Percentiles rank a stretch among this genome's conserved stretches.
phyloP scores from a whole-genome alignment of 2,329 filamentous ascomycete genomes.

The Xylaria sp. region DNA sequence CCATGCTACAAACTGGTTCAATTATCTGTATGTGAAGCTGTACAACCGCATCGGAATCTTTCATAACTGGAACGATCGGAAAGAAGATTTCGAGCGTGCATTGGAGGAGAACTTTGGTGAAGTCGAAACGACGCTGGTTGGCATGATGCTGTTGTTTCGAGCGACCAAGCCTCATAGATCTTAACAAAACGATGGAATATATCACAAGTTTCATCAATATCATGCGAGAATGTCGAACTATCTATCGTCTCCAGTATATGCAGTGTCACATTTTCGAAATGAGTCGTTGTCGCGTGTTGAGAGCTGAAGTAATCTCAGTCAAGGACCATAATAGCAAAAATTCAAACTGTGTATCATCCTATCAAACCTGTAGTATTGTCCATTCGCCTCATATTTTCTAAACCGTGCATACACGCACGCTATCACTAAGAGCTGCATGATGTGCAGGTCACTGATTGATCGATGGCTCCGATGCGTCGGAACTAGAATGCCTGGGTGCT shows the following conservation, averaged over 20 bases:
- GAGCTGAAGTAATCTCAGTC: no score
- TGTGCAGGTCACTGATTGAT: no score
- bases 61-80: constrained; percentile 48
- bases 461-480: no score
- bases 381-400: no score
- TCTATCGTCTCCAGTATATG: no score
- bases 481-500: neutral
- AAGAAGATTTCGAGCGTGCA: constrained; percentile 47
- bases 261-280: neutral
- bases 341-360: no score
- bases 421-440: no score
- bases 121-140: constrained; percentile 54
- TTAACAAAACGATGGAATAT: neutral
- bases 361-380: no score
- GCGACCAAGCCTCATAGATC: constrained; percentile 41
- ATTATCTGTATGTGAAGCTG: constrained; percentile 43
- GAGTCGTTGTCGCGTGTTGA: no score
- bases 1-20: constrained; percentile 45
- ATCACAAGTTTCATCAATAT: neutral
- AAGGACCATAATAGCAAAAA: no score
- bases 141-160: constrained; percentile 53
- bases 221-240: no score
- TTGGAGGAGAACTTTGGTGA: constrained; percentile 52
- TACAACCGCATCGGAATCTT: constrained; percentile 54
- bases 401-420: no score